Conservation (phyloP, 495 filamentous ascomycete species). For the Saxophila tyrrhenica region DNA sequence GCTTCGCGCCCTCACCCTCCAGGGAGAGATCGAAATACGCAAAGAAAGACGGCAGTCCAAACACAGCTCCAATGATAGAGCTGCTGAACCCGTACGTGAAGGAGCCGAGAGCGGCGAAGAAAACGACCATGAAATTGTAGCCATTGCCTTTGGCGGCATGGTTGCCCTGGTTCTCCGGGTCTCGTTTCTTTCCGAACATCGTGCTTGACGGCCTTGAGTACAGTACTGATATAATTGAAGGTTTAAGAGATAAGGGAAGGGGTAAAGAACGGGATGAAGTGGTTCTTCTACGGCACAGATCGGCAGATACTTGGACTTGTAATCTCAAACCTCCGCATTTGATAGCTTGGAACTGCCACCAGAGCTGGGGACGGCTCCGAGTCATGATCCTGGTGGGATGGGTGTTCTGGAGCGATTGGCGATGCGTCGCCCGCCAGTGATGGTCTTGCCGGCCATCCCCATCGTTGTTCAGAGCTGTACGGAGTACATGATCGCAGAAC, state of each 20-base stretch:
- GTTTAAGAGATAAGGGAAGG: no score
- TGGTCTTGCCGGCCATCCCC: no score
- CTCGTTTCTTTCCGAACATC: background rate
- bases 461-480: no score
- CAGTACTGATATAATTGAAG: no score
- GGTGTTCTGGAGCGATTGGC: no score
- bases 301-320: background rate
- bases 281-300: background rate
- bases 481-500: no score
- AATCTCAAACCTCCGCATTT: background rate
- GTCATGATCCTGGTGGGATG: background rate
- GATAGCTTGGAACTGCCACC: background rate
- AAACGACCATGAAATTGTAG: conserved; percentile 1
- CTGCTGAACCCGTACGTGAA: conserved; percentile 1
- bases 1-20: background rate
- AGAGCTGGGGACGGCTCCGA: background rate
- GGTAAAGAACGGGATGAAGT: background rate
- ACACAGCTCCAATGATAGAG: background rate
- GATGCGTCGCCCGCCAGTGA: no score
- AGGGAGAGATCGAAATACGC: background rate
- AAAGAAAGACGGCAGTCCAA: background rate
- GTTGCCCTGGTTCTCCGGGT: background rate
- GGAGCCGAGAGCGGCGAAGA: conserved; percentile 3
- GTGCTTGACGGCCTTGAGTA: no score
- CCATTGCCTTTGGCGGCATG: background rate